Evolutionary conservation across 208 protist genomes (phyloP), one percentile per base, ranked within the genome.

Genomic region (Trypanosoma mega): DNA sequence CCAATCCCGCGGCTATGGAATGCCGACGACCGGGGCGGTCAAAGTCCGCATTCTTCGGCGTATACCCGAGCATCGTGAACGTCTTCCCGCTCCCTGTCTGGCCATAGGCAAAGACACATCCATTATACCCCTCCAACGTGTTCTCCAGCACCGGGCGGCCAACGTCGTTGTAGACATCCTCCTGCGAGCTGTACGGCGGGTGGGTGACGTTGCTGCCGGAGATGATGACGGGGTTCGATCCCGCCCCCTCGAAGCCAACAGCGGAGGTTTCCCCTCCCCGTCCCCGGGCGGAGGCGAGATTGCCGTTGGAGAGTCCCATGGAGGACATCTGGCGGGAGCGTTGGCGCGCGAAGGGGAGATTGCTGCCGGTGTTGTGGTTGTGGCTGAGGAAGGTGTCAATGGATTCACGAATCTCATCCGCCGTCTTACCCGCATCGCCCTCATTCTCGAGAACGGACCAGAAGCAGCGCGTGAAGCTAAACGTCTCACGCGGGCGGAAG

Each of bases 21-120:
- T 56, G 39, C 4, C 39, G 55, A n/a, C 20, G 46, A 45, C 26
- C 14, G 4, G n/a, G 1, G 8, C 27, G 4, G 14, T 20, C 7
- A 41, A 63, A 59, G 8, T 75, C 72, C 14, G 67, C 18, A 20
- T 34, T 33, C 16, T 45, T 68, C 30, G 85, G 82, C 5, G 72
- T 68, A 62, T 89, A 87, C 36, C 93, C 93, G 21, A 93, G 71
- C 80, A 97, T 98, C 20, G 94, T 96, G 76, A 95, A 96, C 16
- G 94, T 97, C 70, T 98, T 98, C 70, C 94, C 94, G 45, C 76
- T 82, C 47, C 82, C 82, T 0, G 93, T 97, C 69, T 93, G 85
- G 9, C 92, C 91, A 71, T 96, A 97, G 11, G 88, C 90, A 56
- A 96, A 97, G 41, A 97, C 70, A 50, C 86, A 89, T 27, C 76